These are phyloP conservation scores for Wallacemonas sp. DNA, from an alignment of 208 protist genomes.

Conservation along the genomic window DNA sequence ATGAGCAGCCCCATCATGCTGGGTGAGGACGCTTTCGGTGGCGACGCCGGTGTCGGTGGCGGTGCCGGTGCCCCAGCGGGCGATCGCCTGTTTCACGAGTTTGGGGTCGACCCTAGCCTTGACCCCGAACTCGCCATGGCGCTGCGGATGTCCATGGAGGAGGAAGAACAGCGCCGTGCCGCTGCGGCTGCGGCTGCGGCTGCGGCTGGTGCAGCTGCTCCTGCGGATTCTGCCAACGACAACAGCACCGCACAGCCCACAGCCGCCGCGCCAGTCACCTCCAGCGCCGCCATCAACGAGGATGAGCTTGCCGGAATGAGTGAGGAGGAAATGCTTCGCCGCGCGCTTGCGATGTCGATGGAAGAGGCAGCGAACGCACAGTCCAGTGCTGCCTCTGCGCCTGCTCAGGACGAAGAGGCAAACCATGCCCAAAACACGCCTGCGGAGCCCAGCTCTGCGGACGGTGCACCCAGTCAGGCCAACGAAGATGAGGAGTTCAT, in stretches of 20 bases:
- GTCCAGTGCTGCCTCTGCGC: not conserved
- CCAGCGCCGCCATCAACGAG: not conserved
- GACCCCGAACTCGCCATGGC: slow-evolving; percentile 96
- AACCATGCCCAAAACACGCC: slow-evolving; percentile 1
- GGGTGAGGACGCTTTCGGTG: slow-evolving; percentile 36
- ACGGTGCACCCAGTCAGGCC: not conserved
- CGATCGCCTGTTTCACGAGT: slow-evolving; percentile 39
- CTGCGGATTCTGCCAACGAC: not conserved
- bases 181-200: slow-evolving; percentile 37
- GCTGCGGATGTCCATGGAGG: slow-evolving; percentile 94
- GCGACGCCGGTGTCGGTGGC: slow-evolving; percentile 7
- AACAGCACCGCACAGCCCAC: slow-evolving; percentile 4
- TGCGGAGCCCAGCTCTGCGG: not conserved
- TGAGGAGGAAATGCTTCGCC: slow-evolving; percentile 85
- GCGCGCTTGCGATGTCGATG: slow-evolving; percentile 78
- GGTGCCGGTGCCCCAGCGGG: slow-evolving; percentile 14
- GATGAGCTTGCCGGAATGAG: slow-evolving; percentile 56
- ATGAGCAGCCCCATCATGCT: slow-evolving; percentile 90
- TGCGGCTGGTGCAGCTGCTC: not conserved
- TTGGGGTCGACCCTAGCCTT: slow-evolving; percentile 88
- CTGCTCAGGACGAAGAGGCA: not conserved
- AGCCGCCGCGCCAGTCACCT: not conserved
- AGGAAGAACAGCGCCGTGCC: slow-evolving; percentile 90
- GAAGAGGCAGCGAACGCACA: slow-evolving; percentile 28
- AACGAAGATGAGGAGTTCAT: slow-evolving; percentile 37